Evolutionary conservation across 2,329 filamentous ascomycete species (phyloP).

Genomic region (Talaromyces sp.): DNA sequence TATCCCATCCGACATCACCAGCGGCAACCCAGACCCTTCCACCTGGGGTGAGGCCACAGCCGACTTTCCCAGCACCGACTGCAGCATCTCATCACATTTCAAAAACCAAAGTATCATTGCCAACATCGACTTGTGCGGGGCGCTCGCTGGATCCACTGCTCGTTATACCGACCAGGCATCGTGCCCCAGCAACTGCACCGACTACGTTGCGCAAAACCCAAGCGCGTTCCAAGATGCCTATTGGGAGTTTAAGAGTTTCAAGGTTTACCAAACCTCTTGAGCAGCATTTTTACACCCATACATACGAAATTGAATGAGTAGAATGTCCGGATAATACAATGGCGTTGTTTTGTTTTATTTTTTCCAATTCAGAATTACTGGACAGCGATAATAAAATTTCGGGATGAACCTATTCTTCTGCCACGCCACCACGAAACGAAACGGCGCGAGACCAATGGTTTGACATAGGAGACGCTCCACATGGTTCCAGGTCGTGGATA

Average conservation of each 20-base stretch:
- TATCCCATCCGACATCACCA: slow-evolving; percentile 51
- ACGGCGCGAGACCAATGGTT: not conserved
- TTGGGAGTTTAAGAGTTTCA: slow-evolving; percentile 61
- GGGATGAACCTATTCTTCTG: not conserved
- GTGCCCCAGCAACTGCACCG: slow-evolving; percentile 52
- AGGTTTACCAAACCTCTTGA: slow-evolving; percentile 48
- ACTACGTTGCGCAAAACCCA: slow-evolving; percentile 56
- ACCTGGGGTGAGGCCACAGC: slow-evolving; percentile 60
- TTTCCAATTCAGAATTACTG: not conserved
- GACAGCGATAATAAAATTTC: not conserved
- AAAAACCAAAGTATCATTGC: slow-evolving; percentile 62
- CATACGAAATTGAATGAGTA: not conserved
- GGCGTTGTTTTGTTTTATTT: not conserved
- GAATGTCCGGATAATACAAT: not conserved
- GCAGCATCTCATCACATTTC: slow-evolving; percentile 58
- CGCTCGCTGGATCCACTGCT: slow-evolving; percentile 40
- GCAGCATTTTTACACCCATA: not conserved
- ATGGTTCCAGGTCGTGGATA: not conserved
- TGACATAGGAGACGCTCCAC: not conserved
- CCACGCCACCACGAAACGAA: not conserved
- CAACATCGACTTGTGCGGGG: slow-evolving; percentile 63
- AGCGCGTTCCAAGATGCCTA: slow-evolving; percentile 55
- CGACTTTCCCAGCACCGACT: slow-evolving; percentile 62
- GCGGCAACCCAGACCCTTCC: slow-evolving; percentile 53
- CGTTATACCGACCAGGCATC: slow-evolving; percentile 30